A percentile compares a stretch with the other conserved stretches of the same genome.
Evolutionary conservation across 108 stramenopile genomes (phyloP).

Genomic region (Discostella pseudostelligera): DNA sequence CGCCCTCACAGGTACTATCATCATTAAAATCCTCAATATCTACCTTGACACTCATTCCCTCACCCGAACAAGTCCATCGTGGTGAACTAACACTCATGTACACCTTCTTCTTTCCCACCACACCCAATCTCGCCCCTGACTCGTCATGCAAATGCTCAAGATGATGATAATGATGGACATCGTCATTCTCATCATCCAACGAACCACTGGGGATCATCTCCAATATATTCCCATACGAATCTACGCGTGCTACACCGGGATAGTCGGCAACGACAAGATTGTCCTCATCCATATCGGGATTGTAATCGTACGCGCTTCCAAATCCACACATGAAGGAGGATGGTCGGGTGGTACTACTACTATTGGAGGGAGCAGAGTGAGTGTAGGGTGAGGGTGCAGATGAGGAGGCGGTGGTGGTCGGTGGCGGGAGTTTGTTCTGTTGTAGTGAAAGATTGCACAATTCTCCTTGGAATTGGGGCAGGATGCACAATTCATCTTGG

Average conservation of each 20-base stretch:
- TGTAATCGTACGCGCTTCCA: constrained; percentile 1
- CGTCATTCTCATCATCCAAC: constrained; percentile 15
- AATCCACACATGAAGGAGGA: constrained; percentile 35
- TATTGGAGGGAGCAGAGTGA: neutral
- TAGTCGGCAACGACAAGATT: constrained; percentile 12
- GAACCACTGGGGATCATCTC: constrained; percentile 23
- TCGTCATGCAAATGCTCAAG: too few relatives aligned
- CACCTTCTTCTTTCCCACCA: neutral
- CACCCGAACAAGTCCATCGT: constrained; percentile 29
- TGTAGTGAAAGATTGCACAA: too few relatives aligned
- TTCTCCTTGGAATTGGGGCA: too few relatives aligned
- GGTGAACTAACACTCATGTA: constrained; percentile 31
- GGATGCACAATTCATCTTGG: too few relatives aligned
- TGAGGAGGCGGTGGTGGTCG: too few relatives aligned
- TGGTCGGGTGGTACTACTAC: constrained; percentile 5
- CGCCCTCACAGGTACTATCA: neutral
- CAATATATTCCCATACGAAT: constrained; percentile 29
- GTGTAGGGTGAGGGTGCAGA: too few relatives aligned
- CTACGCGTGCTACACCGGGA: constrained; percentile 19
- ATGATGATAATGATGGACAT: neutral
- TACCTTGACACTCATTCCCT: constrained; percentile 46
- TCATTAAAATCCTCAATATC: constrained; percentile 22
- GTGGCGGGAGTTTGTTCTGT: too few relatives aligned
- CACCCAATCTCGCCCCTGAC: neutral
- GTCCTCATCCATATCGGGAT: constrained; percentile 16